A percentile compares a stretch with the other conserved stretches of the same genome.
Evolutionary conservation across 1,139 yeast genomes (phyloP).

Genomic region (Debaryomyces coudertii): DNA sequence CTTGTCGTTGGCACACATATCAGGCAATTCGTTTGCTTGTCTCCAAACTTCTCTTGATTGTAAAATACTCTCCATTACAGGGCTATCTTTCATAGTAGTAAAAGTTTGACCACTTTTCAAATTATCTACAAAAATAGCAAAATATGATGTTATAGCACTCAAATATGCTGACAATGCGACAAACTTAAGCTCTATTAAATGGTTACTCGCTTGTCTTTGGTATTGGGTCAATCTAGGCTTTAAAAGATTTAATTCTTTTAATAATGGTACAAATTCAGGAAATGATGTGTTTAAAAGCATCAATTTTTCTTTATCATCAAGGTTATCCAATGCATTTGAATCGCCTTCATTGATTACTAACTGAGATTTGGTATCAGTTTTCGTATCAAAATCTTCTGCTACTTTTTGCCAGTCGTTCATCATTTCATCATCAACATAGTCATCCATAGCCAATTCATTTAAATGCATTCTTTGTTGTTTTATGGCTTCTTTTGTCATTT

Average conservation of each 20-base stretch:
- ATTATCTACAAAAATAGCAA: constrained; percentile 67
- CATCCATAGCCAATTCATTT: constrained; percentile 78
- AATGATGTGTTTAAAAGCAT: constrained; percentile 58
- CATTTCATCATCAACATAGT: constrained; percentile 81
- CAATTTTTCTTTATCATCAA: constrained; percentile 48
- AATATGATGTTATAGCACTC: constrained; percentile 73
- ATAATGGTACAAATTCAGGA: constrained; percentile 84
- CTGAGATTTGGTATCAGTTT: constrained; percentile 21
- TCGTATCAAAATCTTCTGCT: constrained; percentile 36
- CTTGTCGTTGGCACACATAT: constrained; percentile 15
- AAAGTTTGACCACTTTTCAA: constrained; percentile 58
- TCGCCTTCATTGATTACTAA: constrained; percentile 31
- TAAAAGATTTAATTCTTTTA: constrained; percentile 61
- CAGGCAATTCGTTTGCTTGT: constrained; percentile 61
- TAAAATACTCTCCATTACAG: constrained; percentile 83
- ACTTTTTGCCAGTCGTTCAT: constrained; percentile 68
- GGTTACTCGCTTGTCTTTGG: constrained; percentile 33
- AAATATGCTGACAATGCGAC: constrained; percentile 77
- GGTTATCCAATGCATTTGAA: constrained; percentile 33
- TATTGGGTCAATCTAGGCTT: constrained; percentile 41
- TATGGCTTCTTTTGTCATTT: constrained; percentile 85
- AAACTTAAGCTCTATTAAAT: constrained; percentile 51
- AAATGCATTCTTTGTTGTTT: constrained; percentile 86
- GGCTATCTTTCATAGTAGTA: constrained; percentile 75
- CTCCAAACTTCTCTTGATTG: constrained; percentile 90